These are phyloP conservation scores for Sarocladium kiliense DNA, from an alignment of 2,329 filamentous ascomycete genomes.

Conservation along the genomic window DNA sequence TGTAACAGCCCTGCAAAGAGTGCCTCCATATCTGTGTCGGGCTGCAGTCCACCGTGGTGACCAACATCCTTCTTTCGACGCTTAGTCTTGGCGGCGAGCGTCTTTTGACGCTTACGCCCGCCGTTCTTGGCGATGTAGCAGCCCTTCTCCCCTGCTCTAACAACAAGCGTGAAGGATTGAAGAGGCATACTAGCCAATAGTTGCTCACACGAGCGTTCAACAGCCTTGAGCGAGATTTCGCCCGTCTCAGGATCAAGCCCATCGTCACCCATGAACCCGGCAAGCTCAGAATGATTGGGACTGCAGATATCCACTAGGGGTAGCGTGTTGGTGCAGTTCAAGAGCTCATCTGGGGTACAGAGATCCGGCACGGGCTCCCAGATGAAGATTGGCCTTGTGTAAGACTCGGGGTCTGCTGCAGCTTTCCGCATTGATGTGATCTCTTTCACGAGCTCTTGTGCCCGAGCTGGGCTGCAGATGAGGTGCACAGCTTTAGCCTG, in stretches of 20 bases:
- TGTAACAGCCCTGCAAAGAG: slow-evolving; percentile 55
- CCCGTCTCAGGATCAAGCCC: slow-evolving; percentile 51
- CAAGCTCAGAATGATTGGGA: slow-evolving; percentile 89
- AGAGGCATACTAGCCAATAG: slow-evolving; percentile 60
- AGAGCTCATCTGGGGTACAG: slow-evolving; percentile 65
- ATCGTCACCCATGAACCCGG: slow-evolving; percentile 66
- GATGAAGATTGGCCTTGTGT: slow-evolving; percentile 66
- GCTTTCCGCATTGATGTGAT: slow-evolving; percentile 56
- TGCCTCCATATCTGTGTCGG: slow-evolving; percentile 58
- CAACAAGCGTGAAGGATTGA: slow-evolving; percentile 60
- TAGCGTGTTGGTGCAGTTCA: slow-evolving; percentile 59
- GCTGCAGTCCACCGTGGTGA: slow-evolving; percentile 44
- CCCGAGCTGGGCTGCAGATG: slow-evolving; percentile 75
- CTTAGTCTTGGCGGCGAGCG: slow-evolving; percentile 20
- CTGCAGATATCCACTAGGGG: slow-evolving; percentile 59
- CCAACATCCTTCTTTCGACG: slow-evolving; percentile 31
- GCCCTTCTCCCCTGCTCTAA: slow-evolving; percentile 67
- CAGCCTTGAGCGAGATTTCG: slow-evolving; percentile 42
- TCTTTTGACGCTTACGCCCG: slow-evolving; percentile 38
- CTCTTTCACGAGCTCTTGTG: slow-evolving; percentile 68
- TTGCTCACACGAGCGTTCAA: slow-evolving; percentile 58
- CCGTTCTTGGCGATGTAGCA: slow-evolving; percentile 60
- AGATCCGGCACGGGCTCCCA: slow-evolving; percentile 95
- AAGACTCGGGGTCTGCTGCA: slow-evolving; percentile 21
- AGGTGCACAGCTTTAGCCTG: slow-evolving; percentile 78